Percentiles rank a stretch among this genome's conserved stretches.
phyloP scores from a whole-genome alignment of 345 rosid genomes.

The Rhodamnia argentea region DNA sequence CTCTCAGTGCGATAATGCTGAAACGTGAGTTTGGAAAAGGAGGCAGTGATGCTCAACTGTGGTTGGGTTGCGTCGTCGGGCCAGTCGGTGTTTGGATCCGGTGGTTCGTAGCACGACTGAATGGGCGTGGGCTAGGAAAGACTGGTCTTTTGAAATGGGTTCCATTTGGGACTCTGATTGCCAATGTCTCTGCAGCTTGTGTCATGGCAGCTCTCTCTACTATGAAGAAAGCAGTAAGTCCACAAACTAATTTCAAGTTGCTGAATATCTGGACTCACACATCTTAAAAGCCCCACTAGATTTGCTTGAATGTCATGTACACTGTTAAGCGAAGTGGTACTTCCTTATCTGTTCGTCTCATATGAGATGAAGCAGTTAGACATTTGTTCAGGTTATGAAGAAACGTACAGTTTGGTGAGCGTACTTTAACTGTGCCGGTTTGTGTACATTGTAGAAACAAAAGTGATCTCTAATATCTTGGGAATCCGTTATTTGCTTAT shows the following conservation, averaged over 20 bases:
- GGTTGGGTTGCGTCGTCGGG: constrained; percentile 77
- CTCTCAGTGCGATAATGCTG: constrained; percentile 30
- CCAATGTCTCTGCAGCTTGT: constrained; percentile 75
- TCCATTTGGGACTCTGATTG: constrained; percentile 83
- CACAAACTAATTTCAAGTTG: neutral
- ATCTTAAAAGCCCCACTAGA: neutral
- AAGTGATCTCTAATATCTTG: neutral
- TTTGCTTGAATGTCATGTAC: neutral
- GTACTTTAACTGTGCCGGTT: neutral
- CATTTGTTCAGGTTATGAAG: neutral
- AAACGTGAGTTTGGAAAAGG: constrained; percentile 38
- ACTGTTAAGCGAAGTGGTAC: neutral
- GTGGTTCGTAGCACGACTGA: constrained; percentile 83
- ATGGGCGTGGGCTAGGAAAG: constrained; percentile 77
- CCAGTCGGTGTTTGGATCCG: constrained; percentile 90
- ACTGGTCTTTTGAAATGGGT: constrained; percentile 53
- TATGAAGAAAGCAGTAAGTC: constrained; percentile 44
- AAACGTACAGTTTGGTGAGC: neutral
- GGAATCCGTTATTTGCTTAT: neutral
- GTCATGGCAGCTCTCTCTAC: constrained; percentile 71
- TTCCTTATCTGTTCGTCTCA: neutral
- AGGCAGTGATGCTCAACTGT: constrained; percentile 46
- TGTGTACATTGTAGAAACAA: neutral
- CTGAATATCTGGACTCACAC: neutral
- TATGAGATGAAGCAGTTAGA: neutral